Evolutionary conservation across 1,139 yeast species (phyloP), one percentile per base, ranked within the genome.

Genomic region (Suhomyces kunorum): DNA sequence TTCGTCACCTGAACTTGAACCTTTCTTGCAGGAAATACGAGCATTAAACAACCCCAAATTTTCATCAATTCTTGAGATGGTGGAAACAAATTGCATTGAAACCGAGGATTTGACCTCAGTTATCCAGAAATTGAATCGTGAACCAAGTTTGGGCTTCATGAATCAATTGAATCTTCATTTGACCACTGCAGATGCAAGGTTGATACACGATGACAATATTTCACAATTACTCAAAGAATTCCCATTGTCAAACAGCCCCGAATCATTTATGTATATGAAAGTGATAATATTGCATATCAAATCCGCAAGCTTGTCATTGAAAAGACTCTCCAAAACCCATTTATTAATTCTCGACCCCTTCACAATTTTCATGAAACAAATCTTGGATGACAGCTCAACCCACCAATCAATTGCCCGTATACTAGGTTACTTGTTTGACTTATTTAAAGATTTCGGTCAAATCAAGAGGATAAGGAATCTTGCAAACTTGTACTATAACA

Each of bases 401-500:
- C 36, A 33, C 23, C 42, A 40, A 14, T 15, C 36, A 3, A 26
- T 44, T 2, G 27, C 28, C 6, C n/a, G 25, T 9, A 33, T 38
- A 24, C 32, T 51, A 4, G 19, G 23, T 7, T 40, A 39, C 12
- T 34, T 51, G n/a, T 56, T 38, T 41, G 25, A 24, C 3, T 46
- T 55, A 6, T 53, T 49, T 28, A 42, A 44, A 11, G 46, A 50
- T 16, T 59, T 55, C 44, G 51, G 51, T 8, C 64, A 64, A 37
- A 31, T 39, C 7, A 64, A 62, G 39, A 48, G 73, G 35, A 52
- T 66, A 8, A 51, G 63, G 39, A 64, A 64, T 43, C 35, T 65
- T 4, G 59, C 69, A 4, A 59, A 61, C 43, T 36, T 65, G 18
- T 32, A 44, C 16, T 50, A 35, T 32, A 43, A 44, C 11, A 8